phyloP scores from a whole-genome alignment of 1,139 yeast species.

The Yarrowia galli region DNA sequence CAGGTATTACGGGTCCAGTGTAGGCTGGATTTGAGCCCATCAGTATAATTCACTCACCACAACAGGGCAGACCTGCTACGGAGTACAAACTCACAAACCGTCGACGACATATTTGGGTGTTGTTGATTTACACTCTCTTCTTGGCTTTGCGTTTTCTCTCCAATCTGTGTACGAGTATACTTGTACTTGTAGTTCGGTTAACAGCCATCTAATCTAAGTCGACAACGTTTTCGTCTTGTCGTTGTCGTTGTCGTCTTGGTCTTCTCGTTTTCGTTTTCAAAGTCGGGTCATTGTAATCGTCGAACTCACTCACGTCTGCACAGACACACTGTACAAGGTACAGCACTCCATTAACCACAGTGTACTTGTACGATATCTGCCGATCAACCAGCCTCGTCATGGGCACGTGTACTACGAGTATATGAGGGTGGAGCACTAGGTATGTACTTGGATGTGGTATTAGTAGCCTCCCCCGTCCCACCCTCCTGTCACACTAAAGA shows the following conservation, averaged over 20 bases:
- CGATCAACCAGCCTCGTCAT: conserved; percentile 1
- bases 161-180: too few species aligned
- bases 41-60: too few species aligned
- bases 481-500: too few species aligned
- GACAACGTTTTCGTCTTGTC: background rate
- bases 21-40: too few species aligned
- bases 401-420: background rate
- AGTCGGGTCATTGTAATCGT: background rate
- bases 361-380: background rate
- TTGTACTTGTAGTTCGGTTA: too few species aligned
- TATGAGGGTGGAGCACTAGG: too few species aligned
- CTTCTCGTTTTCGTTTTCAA: background rate
- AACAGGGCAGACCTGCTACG: too few species aligned
- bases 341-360: background rate
- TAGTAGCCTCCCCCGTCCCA: too few species aligned
- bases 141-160: background rate
- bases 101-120: conserved; percentile 14
- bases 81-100: too few species aligned
- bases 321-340: background rate
- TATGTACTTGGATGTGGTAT: too few species aligned
- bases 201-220: conserved; percentile 22
- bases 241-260: background rate
- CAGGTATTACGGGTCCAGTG: background rate
- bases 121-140: background rate
- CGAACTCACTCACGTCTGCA: background rate